A percentile compares a stretch with the other conserved stretches of the same genome.
phyloP scores from a whole-genome alignment of 1,284 basidiomycete genomes.

The Ceratobasidium sp. region DNA sequence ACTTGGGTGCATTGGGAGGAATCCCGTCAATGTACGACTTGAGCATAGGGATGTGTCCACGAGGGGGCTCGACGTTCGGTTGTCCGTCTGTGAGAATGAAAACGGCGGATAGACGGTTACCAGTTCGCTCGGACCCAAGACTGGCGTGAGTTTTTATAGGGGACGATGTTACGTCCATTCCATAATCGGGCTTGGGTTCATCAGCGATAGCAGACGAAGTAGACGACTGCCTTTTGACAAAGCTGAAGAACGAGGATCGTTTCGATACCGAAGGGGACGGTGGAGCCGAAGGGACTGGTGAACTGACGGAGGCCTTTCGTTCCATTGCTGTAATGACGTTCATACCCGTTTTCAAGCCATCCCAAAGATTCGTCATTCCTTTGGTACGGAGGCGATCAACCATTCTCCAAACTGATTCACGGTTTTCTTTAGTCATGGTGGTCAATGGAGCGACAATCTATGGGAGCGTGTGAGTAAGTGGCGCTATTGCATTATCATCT shows the following conservation, averaged over 20 bases:
- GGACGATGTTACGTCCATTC: constrained; percentile 9
- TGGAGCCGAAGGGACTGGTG: not conserved
- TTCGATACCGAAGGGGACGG: constrained; percentile 1
- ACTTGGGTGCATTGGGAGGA: constrained; percentile 35
- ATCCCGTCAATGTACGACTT: constrained; percentile 47
- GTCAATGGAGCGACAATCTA: constrained; percentile 45
- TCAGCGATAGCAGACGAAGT: not conserved
- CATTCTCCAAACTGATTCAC: constrained; percentile 32
- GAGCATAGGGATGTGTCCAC: constrained; percentile 49
- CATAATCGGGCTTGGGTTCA: not conserved
- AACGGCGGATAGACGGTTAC: constrained; percentile 44
- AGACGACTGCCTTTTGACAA: constrained; percentile 16
- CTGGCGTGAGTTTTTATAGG: not conserved
- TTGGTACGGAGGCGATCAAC: constrained; percentile 46
- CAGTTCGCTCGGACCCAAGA: not conserved
- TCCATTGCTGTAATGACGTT: constrained; percentile 46
- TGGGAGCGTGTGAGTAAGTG: too few species aligned
- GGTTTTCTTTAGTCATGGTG: constrained; percentile 39
- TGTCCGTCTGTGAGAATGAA: constrained; percentile 51
- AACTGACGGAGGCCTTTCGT: not conserved
- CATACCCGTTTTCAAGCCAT: constrained; percentile 50
- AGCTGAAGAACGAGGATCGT: constrained; percentile 18
- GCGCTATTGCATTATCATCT: not conserved
- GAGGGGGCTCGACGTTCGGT: constrained; percentile 48
- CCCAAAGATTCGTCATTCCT: constrained; percentile 50